Evolutionary conservation across 2,329 filamentous ascomycete species (phyloP), one percentile per base, ranked within the genome.

Genomic region (Colletotrichum cordylinicola): DNA sequence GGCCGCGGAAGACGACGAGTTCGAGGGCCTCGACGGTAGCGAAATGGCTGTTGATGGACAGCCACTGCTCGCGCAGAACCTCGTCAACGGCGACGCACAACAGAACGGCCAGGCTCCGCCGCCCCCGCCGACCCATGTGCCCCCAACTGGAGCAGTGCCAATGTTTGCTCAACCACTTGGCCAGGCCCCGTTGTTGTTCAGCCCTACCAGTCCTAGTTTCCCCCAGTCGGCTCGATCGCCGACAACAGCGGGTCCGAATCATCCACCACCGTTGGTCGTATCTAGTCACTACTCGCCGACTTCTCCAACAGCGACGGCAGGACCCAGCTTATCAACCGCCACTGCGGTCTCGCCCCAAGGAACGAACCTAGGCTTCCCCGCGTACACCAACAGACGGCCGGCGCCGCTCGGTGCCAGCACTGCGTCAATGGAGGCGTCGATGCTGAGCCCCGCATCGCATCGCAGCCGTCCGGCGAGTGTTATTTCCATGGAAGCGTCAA

Each of bases 1-100:
- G 39, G 85, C 84, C 79, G 81, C 82, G 3, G 86, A 87, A 16
- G 86, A 87, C n/a, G 86, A 87, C n/a, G 85, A 87, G 52, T 84
- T 86, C 55, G 86, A 87, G 35, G 85, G 82, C 12, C 73, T 86
- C 21, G 86, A 87, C 33, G 82, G 80, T 7, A 83, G 79, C 74
- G 86, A 86, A 31, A 85, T 86, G 84, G 80, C 81, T 6, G 79
- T 85, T 5, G 84, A 86, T 62, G 79, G 75, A 13, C 77, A 77
- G 13, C 77, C 69, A 10, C n/a, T 76, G 3, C 56, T 77, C 62
- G 76, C 74, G 7, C 76, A 77, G n/a, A 67, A 77, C 39, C 70
- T 77, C 16, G 76, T 77, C 33, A 77, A 77, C n/a, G 70, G 64
- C 24, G 62, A 74, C 48, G 70, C 70, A n/a, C 52, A 60, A 27